phyloP scores from a whole-genome alignment of 169 alveolate genomes.

The Plasmodium sp. region DNA sequence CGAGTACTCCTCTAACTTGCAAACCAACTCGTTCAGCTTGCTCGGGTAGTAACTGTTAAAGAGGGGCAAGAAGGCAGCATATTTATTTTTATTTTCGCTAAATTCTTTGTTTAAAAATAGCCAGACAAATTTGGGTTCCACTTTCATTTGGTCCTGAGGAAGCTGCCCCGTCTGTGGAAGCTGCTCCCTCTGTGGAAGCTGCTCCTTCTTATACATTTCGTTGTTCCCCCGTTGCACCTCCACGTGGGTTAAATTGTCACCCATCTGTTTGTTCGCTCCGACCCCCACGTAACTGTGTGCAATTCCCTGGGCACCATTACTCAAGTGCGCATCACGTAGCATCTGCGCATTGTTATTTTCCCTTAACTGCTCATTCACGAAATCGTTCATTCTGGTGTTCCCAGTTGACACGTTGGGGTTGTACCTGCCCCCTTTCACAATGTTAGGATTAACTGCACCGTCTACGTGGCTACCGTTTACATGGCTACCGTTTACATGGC shows the following conservation, averaged over 20 bases:
- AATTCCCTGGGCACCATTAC: background rate
- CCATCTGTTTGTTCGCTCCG: background rate
- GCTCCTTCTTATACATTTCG: constrained; percentile 9
- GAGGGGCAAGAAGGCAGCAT: constrained; percentile 23
- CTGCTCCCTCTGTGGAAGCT: background rate
- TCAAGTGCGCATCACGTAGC: background rate
- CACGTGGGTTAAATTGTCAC: background rate
- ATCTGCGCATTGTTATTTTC: background rate
- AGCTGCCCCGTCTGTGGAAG: background rate
- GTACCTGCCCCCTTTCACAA: background rate
- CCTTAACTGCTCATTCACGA: background rate
- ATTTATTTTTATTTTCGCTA: constrained; percentile 35
- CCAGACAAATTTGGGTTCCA: constrained; percentile 46
- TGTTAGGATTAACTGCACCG: background rate
- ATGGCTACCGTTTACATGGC: background rate
- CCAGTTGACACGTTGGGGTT: background rate
- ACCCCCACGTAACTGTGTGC: background rate
- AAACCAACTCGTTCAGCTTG: constrained; percentile 22
- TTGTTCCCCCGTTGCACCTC: background rate
- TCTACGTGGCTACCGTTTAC: background rate
- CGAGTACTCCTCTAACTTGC: constrained; percentile 23
- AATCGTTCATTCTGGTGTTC: background rate
- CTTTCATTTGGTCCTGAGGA: background rate
- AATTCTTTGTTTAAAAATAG: constrained; percentile 52
- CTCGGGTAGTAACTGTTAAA: constrained; percentile 42